A percentile compares a stretch with the other conserved stretches of the same genome.
These are phyloP conservation scores for Tylopilus felleus DNA, from an alignment of 768 basidiomycete genomes.

Conservation along the genomic window DNA sequence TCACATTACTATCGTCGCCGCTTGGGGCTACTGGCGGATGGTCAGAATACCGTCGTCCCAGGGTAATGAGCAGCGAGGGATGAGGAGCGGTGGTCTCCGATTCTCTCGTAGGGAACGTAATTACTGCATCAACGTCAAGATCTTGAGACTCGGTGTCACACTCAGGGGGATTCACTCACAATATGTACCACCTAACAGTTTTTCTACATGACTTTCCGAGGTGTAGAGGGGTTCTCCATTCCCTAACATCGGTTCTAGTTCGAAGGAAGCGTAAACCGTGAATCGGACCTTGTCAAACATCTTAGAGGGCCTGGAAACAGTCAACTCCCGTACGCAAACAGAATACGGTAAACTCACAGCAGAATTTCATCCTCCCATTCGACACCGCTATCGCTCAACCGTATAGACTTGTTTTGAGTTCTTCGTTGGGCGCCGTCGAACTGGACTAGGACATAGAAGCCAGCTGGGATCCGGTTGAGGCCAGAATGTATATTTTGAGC, in stretches of 20 bases:
- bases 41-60: background rate
- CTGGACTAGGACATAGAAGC: background rate
- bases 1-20: background rate
- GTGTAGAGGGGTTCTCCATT: background rate
- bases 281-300: background rate
- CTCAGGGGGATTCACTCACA: background rate
- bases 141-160: background rate
- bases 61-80: constrained; percentile 1
- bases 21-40: background rate
- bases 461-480: background rate
- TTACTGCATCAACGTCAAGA: background rate
- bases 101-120: background rate
- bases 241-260: background rate
- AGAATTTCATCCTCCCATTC: background rate
- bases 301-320: background rate
- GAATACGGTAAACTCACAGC: background rate
- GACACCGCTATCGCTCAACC: background rate
- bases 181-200: background rate
- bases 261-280: background rate
- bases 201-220: background rate
- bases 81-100: background rate
- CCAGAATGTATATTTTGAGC: background rate
- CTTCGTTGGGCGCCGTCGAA: background rate
- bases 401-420: background rate
- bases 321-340: background rate